Percentiles rank a stretch among this genome's conserved stretches.
phyloP scores from a whole-genome alignment of 352 stramenopile species.

The Phytophthora quininea region DNA sequence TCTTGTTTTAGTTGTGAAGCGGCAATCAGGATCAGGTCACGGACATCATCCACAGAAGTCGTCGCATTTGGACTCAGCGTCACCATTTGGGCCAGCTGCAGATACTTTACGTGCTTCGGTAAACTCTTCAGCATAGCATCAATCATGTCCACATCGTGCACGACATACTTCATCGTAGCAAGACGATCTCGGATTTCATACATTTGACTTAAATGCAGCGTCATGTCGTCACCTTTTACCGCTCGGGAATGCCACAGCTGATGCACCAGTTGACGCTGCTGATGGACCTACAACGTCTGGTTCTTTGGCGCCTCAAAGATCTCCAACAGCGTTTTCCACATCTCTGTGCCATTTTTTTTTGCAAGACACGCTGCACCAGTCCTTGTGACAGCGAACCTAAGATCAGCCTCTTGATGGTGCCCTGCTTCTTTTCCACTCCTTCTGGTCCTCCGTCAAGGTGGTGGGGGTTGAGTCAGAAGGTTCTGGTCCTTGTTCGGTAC shows the following conservation, averaged over 20 bases:
- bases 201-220: conserved; percentile 6
- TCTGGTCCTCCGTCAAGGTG: background rate
- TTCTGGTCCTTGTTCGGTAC: background rate
- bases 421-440: conserved; percentile 13
- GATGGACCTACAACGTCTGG: background rate
- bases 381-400: background rate
- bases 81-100: background rate
- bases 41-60: background rate
- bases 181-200: background rate
- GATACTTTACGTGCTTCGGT: conserved; percentile 4
- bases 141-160: conserved; percentile 10
- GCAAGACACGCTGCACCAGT: background rate
- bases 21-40: background rate
- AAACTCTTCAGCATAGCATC: conserved; percentile 8
- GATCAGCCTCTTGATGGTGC: background rate
- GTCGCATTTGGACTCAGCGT: background rate
- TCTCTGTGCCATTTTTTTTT: background rate
- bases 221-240: conserved; percentile 2
- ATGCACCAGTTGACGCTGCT: conserved; percentile 6
- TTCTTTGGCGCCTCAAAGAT: background rate
- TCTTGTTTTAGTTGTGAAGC: background rate
- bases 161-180: background rate
- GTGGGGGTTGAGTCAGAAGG: background rate
- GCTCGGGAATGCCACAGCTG: conserved; percentile 5
- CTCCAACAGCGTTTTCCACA: background rate